These are phyloP conservation scores for Suillus brevipes DNA, from an alignment of 768 basidiomycete genomes.

Conservation along the genomic window DNA sequence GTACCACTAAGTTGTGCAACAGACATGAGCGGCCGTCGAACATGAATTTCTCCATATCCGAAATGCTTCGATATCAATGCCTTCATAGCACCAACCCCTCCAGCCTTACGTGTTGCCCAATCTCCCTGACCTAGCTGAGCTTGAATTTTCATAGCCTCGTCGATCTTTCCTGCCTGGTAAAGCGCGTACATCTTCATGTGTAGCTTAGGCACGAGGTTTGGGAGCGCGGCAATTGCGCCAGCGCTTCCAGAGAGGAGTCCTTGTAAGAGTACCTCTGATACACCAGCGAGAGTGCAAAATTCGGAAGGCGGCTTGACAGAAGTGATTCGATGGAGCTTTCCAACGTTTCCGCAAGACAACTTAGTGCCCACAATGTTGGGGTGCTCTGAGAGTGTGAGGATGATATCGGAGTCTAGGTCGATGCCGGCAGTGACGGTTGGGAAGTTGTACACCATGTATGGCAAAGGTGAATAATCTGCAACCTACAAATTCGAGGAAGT, in stretches of 20 bases:
- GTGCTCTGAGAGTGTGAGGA: conserved; percentile 67
- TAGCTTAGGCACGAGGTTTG: conserved; percentile 60
- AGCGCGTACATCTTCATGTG: conserved; percentile 52
- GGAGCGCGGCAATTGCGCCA: conserved; percentile 65
- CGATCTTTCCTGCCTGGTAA: conserved; percentile 51
- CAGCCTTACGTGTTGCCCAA: conserved; percentile 60
- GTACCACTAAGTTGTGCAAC: conserved; percentile 40
- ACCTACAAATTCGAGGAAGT: conserved; percentile 44
- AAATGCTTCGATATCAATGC: conserved; percentile 61
- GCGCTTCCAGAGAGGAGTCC: conserved; percentile 62
- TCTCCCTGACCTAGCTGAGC: conserved; percentile 64
- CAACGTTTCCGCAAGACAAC: conserved; percentile 82
- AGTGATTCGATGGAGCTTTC: conserved; percentile 77
- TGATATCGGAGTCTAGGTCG: conserved; percentile 80
- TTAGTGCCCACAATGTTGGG: conserved; percentile 87
- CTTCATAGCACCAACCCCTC: conserved; percentile 70
- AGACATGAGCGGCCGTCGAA: conserved; percentile 52
- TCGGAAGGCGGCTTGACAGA: conserved; percentile 51
- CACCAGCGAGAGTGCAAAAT: conserved; percentile 76
- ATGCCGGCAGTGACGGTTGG: conserved; percentile 78
- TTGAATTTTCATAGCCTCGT: conserved; percentile 63
- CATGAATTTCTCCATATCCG: conserved; percentile 55
- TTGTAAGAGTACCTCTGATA: conserved; percentile 67
- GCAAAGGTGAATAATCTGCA: conserved; percentile 65
- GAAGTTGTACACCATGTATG: conserved; percentile 85